Percentiles rank a stretch among this genome's conserved stretches.
Conservation (phyloP, 2,329 filamentous ascomycete species). For the Xylaria sp. region DNA sequence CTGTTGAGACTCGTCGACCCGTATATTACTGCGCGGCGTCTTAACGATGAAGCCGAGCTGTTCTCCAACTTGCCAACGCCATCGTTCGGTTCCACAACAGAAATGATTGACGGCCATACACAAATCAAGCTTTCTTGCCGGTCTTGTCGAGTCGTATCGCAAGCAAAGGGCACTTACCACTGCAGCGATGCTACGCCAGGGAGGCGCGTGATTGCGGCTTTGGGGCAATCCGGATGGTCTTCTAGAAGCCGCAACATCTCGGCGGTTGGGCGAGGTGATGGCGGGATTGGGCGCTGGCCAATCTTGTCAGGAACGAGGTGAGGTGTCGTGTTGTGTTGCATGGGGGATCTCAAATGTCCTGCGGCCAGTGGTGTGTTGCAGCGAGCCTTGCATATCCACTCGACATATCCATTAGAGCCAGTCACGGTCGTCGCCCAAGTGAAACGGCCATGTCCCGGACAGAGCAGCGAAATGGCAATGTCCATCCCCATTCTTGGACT, state of each 20-base stretch:
- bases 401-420: too few relatives aligned
- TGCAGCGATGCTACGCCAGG: constrained; percentile 22
- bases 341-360: constrained; percentile 24
- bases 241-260: constrained; percentile 25
- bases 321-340: constrained; percentile 18
- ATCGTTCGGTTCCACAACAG: constrained; percentile 16
- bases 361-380: constrained; percentile 20
- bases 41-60: constrained; percentile 8
- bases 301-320: constrained; percentile 27
- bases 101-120: constrained; percentile 20
- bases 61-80: constrained; percentile 7
- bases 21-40: constrained; percentile 19
- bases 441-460: constrained; percentile 12
- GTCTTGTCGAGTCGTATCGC: constrained; percentile 20
- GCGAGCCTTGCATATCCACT: constrained; percentile 26
- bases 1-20: not conserved
- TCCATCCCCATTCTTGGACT: constrained; percentile 11
- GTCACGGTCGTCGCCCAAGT: constrained; percentile 16
- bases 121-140: constrained; percentile 29
- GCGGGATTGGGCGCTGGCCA: constrained; percentile 21
- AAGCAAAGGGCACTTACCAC: constrained; percentile 13
- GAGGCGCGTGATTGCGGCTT: constrained; percentile 28
- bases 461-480: constrained; percentile 7
- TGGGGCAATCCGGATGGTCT: constrained; percentile 15
- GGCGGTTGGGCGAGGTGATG: constrained; percentile 17